Evolutionary conservation across 2,329 filamentous ascomycete genomes (phyloP).

Genomic region (Aspergillus sp.): DNA sequence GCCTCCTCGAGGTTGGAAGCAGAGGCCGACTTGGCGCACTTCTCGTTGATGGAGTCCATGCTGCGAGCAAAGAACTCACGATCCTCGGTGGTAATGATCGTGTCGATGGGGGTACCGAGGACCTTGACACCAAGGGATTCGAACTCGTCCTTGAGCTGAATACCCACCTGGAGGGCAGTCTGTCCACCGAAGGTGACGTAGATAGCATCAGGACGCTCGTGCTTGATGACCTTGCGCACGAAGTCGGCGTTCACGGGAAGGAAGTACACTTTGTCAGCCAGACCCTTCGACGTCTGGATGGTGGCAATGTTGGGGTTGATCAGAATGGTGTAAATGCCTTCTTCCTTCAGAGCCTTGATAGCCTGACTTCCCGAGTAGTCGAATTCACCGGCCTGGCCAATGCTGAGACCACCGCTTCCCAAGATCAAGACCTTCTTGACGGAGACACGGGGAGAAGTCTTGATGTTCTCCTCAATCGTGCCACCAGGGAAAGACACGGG

Average conservation of each 20-base stretch:
- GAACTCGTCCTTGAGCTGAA: constrained; percentile 96
- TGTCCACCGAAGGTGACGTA: constrained; percentile 98
- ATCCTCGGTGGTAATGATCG: constrained; percentile 97
- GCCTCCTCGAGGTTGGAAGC: constrained; percentile 87
- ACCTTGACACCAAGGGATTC: constrained; percentile 89
- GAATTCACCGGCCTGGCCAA: constrained; percentile 97
- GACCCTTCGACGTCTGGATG: constrained; percentile 95
- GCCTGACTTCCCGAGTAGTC: constrained; percentile 98
- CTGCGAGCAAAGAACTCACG: constrained; percentile 94
- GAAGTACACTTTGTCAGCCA: constrained; percentile 99
- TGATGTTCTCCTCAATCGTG: constrained; percentile 73
- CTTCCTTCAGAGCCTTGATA: constrained; percentile 96
- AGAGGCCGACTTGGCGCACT: constrained; percentile 95
- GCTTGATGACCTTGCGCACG: constrained; percentile 93
- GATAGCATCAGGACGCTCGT: constrained; percentile 92
- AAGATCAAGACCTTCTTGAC: constrained; percentile 95
- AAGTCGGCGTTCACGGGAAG: constrained; percentile 95
- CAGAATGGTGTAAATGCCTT: constrained; percentile 95
- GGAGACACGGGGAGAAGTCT: constrained; percentile 71
- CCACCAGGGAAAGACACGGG: constrained; percentile 88
- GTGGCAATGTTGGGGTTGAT: constrained; percentile 99
- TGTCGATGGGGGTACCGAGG: constrained; percentile 92
- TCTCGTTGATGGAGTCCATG: constrained; percentile 98
- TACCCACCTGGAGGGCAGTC: constrained; percentile 93
- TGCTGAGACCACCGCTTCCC: constrained; percentile 91